Conservation (phyloP, 805 yeast species). For the Candida saitoana region DNA sequence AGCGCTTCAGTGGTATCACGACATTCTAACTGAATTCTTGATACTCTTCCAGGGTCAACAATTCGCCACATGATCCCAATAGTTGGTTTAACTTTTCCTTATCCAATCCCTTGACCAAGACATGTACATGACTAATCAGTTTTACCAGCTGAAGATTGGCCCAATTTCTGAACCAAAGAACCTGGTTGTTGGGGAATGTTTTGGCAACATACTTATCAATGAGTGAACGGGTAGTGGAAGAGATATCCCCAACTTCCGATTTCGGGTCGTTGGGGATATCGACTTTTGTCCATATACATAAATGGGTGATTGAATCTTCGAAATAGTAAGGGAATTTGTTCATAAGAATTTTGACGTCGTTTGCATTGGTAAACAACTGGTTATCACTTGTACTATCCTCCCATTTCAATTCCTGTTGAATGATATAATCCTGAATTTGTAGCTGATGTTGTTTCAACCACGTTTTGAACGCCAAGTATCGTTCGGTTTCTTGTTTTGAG, state of each 20-base stretch:
- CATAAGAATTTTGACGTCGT: conserved; percentile 43
- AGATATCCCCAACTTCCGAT: conserved; percentile 50
- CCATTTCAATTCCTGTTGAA: conserved; percentile 52
- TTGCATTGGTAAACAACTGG: conserved; percentile 36
- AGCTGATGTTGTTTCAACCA: conserved; percentile 28
- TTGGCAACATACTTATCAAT: conserved; percentile 44
- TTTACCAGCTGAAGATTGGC: conserved; percentile 64
- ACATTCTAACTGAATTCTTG: too few species aligned
- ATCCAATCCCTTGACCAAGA: conserved; percentile 45
- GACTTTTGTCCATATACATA: conserved; percentile 66
- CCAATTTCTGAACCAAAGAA: conserved; percentile 72
- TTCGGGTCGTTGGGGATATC: conserved; percentile 49
- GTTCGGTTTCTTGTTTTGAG: conserved; percentile 37
- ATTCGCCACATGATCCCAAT: conserved; percentile 13
- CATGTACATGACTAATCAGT: conserved; percentile 67
- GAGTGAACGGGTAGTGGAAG: conserved; percentile 32
- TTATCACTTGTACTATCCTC: conserved; percentile 24
- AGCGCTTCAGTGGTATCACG: too few species aligned
- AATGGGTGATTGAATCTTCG: conserved; percentile 47
- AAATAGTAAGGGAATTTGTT: conserved; percentile 71
- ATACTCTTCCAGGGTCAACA: conserved; percentile 13
- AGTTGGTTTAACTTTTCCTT: conserved; percentile 17
- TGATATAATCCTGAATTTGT: conserved; percentile 46
- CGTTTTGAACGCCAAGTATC: conserved; percentile 45
- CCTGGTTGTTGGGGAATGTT: conserved; percentile 43